Conservation (phyloP, 192 early-diverging fungal species). For the Coemansia sp. region DNA sequence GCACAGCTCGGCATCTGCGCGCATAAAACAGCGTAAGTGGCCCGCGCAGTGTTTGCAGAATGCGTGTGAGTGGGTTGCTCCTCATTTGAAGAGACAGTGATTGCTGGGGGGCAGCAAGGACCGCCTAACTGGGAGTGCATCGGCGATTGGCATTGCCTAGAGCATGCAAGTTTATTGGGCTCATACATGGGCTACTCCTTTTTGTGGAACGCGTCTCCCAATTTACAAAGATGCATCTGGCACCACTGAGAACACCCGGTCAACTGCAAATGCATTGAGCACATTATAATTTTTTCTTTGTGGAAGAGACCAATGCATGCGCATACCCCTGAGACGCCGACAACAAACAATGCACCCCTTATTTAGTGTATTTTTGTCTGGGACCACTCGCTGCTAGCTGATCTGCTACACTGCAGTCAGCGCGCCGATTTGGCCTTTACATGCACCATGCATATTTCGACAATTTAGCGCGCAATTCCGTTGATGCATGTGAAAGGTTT, state of each 20-base stretch:
- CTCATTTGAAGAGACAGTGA: not conserved
- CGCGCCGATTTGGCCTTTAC: not conserved
- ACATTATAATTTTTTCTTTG: not conserved
- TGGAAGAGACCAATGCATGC: not conserved
- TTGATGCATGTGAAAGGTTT: conserved; percentile 5
- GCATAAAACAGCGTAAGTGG: not conserved
- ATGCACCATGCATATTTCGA: not conserved
- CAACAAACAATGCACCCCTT: not conserved
- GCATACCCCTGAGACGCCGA: not conserved
- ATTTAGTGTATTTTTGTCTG: not conserved
- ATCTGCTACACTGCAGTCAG: not conserved
- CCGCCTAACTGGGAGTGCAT: not conserved
- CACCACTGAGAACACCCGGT: not conserved
- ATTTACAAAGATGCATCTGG: not conserved
- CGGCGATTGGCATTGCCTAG: not conserved
- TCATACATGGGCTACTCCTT: conserved; percentile 1
- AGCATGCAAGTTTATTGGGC: not conserved
- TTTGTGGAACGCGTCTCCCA: not conserved
- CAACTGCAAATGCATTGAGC: not conserved
- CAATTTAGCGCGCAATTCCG: not conserved
- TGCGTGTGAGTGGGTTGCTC: not conserved
- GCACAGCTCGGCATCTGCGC: not conserved
- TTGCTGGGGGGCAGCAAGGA: not conserved
- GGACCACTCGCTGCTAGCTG: not conserved
- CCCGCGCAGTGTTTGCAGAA: not conserved